Base-by-base conservation (phyloP, 306 rosid genomes). In the Vigna reflexopilosa region DNA sequence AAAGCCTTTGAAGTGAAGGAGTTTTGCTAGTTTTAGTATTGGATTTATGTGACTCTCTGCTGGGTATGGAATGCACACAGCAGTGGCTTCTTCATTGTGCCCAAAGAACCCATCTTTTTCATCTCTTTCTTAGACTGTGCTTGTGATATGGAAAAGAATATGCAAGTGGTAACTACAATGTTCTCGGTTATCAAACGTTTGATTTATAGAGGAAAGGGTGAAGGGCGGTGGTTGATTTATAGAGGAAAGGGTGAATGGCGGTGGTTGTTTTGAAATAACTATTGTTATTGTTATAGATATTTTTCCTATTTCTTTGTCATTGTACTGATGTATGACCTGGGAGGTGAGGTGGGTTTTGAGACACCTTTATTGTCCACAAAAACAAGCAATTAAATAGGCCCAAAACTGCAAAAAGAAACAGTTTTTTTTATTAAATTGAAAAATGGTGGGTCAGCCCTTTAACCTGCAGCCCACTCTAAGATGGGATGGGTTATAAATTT, bases 21-120 rank as follows among this genome's bases (percentile, higher is more conserved):
- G 73, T 2, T 86, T 82, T 20, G 89, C 84, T 40, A 85, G 17
- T n/a, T 79, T 82, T 0, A 85, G 74, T 86, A 85, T 82, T 67
- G 89, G 89, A 67, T 72, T 82, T 71, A 85, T 58, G 80, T 85
- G 89, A 6, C 89, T 86, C 67, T 71, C 82, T 20, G 20, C 20
- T 20, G 20, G 86, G 50, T 3, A 82, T 22, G 89, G 89, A 3
- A 85, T 45, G 20, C 86, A 85, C 70, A 85, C 84, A 7, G 72
- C 86, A 71, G 86, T 0, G 85, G 78, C 28, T 67, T 82, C 4
- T 32, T 66, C 40, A 1, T 5, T 30, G 0, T 65, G 1, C 2
- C 13, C 8, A 20, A 2, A 26, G 74, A 82, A 75, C 73, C 70
- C 82, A 82, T 76, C 2, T 47, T 14, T 16, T 7, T 45, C 22